Base-by-base conservation (phyloP, 139 green algal species). In the Parachlorella kessleri region DNA sequence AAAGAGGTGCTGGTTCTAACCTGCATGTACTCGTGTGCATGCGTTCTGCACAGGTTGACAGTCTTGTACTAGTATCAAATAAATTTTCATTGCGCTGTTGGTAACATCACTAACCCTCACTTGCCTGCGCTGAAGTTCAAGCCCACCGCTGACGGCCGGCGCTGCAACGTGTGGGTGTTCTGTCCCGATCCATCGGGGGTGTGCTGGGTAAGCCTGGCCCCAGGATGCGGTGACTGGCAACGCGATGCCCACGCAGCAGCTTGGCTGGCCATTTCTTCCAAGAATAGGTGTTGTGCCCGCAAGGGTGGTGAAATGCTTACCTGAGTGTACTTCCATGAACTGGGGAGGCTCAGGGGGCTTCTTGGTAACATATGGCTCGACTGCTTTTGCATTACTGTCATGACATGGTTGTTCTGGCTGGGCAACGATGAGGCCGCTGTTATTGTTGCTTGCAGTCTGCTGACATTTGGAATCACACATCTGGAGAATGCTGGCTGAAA, bases 401-500 rank as follows among this genome's bases (percentile, higher is more conserved):
- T n/a, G n/a, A n/a, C n/a, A n/a, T n/a, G n/a, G n/a, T n/a, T n/a
- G n/a, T n/a, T n/a, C n/a, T n/a, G n/a, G n/a, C n/a, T n/a, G n/a
- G n/a, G n/a, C n/a, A n/a, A n/a, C 71, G 26, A 8, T 78, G 73
- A 37, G 41, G 67, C 36, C 73, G 84, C 65, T 79, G 54, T 21
- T 81, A 72, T 21, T 73, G 78, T 5, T 42, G 74, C 24, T 88
- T 74, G 66, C 85, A 81, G 81, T 88, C 81, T 4, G 81, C 80
- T 55, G 84, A 88, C 42, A 88, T 88, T 38, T 83, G 83, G 48
- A 82, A 85, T 40, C 83, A 85, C 42, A 85, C 74, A 21, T 82
- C 83, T 26, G 79, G 79, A 33, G 83, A 85, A 40, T 87, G 84
- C 66, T 89, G 84, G 84, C 84, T 89, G 24, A 87, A 89, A 75